These are phyloP conservation scores for Acephala macrosclerotiorum DNA, from an alignment of 2,329 filamentous ascomycete genomes.

Conservation along the genomic window DNA sequence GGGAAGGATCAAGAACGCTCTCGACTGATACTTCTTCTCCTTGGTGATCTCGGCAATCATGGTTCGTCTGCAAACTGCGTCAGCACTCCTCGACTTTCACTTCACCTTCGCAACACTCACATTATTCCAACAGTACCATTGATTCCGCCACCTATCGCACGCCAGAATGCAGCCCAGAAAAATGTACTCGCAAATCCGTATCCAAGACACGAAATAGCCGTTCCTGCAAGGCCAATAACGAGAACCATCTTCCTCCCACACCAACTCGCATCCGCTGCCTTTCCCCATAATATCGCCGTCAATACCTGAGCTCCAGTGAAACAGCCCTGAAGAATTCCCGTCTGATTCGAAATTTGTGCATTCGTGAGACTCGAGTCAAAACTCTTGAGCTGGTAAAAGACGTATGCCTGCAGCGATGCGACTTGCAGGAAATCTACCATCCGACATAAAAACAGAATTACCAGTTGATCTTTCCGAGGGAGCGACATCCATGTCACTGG, in stretches of 20 bases:
- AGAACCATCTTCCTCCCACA: constrained; percentile 66
- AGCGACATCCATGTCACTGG: constrained; percentile 73
- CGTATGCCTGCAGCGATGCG: constrained; percentile 69
- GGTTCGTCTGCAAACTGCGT: constrained; percentile 57
- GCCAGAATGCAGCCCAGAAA: constrained; percentile 61
- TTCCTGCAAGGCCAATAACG: constrained; percentile 68
- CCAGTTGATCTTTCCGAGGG: constrained; percentile 74
- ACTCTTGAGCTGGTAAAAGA: constrained; percentile 75
- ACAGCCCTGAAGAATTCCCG: constrained; percentile 72
- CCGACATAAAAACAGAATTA: constrained; percentile 73
- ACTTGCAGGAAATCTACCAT: constrained; percentile 78
- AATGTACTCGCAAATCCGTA: constrained; percentile 72
- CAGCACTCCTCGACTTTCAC: background rate
- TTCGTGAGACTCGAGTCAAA: constrained; percentile 49
- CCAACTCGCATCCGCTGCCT: constrained; percentile 60
- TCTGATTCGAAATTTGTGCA: constrained; percentile 65
- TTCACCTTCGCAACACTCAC: constrained; percentile 46
- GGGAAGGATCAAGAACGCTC: constrained; percentile 50
- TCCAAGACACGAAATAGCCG: constrained; percentile 66
- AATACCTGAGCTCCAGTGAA: constrained; percentile 69
- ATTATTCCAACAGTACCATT: constrained; percentile 78
- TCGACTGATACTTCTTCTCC: constrained; percentile 66
- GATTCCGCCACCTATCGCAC: constrained; percentile 66
- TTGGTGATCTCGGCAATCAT: constrained; percentile 75
- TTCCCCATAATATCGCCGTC: constrained; percentile 73